phyloP scores from a whole-genome alignment of 1,284 basidiomycete species.

The Calocybe gambosa region DNA sequence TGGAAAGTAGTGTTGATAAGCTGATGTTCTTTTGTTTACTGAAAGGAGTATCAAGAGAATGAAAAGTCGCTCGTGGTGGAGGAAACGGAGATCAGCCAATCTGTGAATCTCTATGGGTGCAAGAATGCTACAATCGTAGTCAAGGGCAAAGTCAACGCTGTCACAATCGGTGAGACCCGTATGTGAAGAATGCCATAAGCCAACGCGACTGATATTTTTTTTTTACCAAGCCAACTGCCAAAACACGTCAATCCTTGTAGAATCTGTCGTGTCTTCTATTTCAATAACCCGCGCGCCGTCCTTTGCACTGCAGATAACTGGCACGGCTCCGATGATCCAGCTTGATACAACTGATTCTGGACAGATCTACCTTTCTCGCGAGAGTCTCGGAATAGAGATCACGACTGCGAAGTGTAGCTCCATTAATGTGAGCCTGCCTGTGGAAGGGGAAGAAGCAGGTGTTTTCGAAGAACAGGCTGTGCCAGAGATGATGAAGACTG shows the following conservation, averaged over 20 bases:
- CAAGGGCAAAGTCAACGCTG: constrained; percentile 94
- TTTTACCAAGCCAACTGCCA: constrained; percentile 73
- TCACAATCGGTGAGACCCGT: constrained; percentile 74
- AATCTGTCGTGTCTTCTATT: constrained; percentile 87
- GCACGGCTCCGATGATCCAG: constrained; percentile 86
- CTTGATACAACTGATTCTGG: constrained; percentile 95
- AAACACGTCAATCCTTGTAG: constrained; percentile 86
- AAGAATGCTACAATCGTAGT: constrained; percentile 86
- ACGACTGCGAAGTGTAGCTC: constrained; percentile 93
- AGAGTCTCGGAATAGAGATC: constrained; percentile 78
- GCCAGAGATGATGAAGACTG: constrained; percentile 94
- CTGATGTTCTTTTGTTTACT: not conserved
- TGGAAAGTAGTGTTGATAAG: too few species aligned
- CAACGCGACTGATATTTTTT: constrained; percentile 4
- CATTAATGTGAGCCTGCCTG: constrained; percentile 90
- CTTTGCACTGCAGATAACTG: constrained; percentile 91
- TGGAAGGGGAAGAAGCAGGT: constrained; percentile 85
- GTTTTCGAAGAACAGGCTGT: constrained; percentile 88
- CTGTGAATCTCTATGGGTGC: constrained; percentile 88
- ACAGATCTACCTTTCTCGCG: constrained; percentile 89
- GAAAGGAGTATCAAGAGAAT: constrained; percentile 90
- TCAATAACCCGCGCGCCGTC: constrained; percentile 89
- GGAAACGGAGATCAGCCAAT: constrained; percentile 77
- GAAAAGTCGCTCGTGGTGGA: constrained; percentile 73
- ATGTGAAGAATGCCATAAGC: not conserved